These are phyloP conservation scores for Aciculosporium take DNA, from an alignment of 2,329 filamentous ascomycete species.

Conservation along the genomic window DNA sequence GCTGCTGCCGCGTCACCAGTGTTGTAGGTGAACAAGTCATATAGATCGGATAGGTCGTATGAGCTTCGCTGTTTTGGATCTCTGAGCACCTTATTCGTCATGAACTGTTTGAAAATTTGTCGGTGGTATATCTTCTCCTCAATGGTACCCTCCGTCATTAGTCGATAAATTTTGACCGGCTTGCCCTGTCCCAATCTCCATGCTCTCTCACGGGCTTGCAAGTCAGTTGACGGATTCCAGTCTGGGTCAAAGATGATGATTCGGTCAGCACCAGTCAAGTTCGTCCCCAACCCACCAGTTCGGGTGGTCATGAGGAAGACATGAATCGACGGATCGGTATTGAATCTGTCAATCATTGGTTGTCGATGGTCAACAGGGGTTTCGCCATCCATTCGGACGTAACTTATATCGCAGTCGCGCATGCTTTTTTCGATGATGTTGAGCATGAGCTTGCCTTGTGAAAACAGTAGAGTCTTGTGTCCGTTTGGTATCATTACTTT, in stretches of 20 bases:
- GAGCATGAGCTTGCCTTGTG: conserved; percentile 88
- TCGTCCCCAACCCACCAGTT: conserved; percentile 85
- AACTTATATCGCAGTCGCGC: conserved; percentile 53
- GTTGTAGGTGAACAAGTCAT: conserved; percentile 68
- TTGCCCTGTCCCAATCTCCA: conserved; percentile 93
- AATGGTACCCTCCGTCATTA: conserved; percentile 97
- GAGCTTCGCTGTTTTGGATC: conserved; percentile 88
- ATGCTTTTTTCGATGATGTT: conserved; percentile 84
- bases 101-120: conserved; percentile 95
- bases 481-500: conserved; percentile 74
- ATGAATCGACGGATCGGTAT: conserved; percentile 62
- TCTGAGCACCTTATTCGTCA: conserved; percentile 89
- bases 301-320: conserved; percentile 92
- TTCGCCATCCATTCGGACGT: conserved; percentile 83
- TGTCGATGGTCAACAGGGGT: conserved; percentile 85
- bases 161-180: conserved; percentile 86
- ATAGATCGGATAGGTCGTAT: conserved; percentile 78
- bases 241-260: conserved; percentile 98
- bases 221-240: conserved; percentile 94
- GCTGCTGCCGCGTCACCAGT: conserved; percentile 43
- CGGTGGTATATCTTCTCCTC: conserved; percentile 99
- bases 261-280: conserved; percentile 84
- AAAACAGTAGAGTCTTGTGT: conserved; percentile 87
- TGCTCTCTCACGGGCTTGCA: conserved; percentile 87
- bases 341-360: conserved; percentile 82